Conservation (phyloP, 2,329 filamentous ascomycete species). For the Calonectria pseudoturangicola region DNA sequence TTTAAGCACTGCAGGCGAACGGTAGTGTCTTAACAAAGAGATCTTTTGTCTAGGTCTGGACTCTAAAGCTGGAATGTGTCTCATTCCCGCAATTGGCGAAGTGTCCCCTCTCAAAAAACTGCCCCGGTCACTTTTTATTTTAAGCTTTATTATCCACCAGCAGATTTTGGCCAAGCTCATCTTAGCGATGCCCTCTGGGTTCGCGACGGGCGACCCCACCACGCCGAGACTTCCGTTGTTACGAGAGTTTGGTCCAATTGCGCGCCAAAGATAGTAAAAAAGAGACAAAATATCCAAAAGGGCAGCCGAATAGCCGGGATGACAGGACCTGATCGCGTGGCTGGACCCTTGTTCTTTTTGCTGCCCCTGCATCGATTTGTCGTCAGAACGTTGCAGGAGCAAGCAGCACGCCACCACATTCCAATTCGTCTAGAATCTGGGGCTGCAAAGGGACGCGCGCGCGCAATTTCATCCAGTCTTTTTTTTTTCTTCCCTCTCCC, state of each 20-base stretch:
- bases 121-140: neutral
- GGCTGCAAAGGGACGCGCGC: too few relatives aligned
- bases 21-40: neutral
- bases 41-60: neutral
- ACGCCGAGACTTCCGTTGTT: constrained; percentile 9
- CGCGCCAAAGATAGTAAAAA: constrained; percentile 4
- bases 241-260: constrained; percentile 19
- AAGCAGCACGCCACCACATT: neutral
- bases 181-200: neutral
- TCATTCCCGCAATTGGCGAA: neutral
- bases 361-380: neutral
- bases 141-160: neutral
- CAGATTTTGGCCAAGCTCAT: neutral
- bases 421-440: neutral
- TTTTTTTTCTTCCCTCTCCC: too few relatives aligned
- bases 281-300: neutral
- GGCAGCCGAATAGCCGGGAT: constrained; percentile 18
- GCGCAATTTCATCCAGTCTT: too few relatives aligned
- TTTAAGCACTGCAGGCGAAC: neutral
- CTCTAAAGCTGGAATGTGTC: neutral
- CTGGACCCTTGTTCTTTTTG: neutral
- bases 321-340: neutral
- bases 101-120: too few relatives aligned
- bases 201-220: neutral
- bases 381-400: neutral